Conservation (phyloP, 306 rosid genomes). For the Dalbergia oliveri region DNA sequence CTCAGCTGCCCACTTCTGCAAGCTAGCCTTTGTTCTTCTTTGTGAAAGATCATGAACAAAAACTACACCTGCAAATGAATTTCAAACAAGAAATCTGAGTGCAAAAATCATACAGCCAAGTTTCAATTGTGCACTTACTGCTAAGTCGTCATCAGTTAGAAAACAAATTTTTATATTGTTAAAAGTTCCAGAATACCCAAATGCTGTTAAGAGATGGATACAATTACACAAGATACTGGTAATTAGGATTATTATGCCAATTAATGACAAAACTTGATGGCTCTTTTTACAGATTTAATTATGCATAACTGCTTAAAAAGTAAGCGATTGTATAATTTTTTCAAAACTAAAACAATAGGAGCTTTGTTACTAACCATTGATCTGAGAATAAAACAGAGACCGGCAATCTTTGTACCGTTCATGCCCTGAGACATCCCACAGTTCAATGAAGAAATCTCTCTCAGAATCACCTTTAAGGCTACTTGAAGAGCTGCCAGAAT, state of each 20-base stretch:
- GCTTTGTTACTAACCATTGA: constrained; percentile 71
- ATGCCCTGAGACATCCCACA: constrained; percentile 99
- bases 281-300: background rate
- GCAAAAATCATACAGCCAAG: constrained; percentile 34
- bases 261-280: background rate
- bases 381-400: constrained; percentile 90
- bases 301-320: constrained; percentile 33
- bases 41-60: constrained; percentile 99
- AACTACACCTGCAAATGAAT: constrained; percentile 79
- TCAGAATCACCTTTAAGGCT: constrained; percentile 85
- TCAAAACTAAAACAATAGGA: constrained; percentile 20
- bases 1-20: constrained; percentile 97
- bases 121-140: constrained; percentile 9
- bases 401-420: constrained; percentile 96
- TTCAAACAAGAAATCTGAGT: constrained; percentile 43
- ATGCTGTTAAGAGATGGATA: constrained; percentile 18
- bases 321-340: constrained; percentile 3
- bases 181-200: constrained; percentile 30
- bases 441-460: constrained; percentile 94
- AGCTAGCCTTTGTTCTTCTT: constrained; percentile 90
- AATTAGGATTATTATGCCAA: constrained; percentile 37
- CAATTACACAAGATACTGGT: background rate
- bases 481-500: constrained; percentile 88
- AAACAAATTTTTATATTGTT: constrained; percentile 22
- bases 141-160: constrained; percentile 33